phyloP scores from a whole-genome alignment of 305 asterid species.

The Lippia alba region DNA sequence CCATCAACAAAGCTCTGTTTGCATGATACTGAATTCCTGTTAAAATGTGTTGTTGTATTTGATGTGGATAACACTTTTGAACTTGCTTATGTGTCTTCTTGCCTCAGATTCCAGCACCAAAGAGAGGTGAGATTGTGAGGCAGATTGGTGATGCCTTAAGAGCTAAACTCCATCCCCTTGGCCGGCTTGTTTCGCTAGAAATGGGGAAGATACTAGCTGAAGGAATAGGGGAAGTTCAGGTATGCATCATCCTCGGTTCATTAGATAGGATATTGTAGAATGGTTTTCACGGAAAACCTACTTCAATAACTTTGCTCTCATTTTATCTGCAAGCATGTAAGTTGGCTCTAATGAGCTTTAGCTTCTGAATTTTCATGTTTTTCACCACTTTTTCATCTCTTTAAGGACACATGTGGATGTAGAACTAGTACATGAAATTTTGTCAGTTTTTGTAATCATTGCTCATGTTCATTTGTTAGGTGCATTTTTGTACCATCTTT shows the following conservation, averaged over 20 bases:
- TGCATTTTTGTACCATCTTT: constrained; percentile 4
- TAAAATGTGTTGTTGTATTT: constrained; percentile 8
- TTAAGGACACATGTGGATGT: not conserved
- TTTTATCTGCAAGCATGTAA: not conserved
- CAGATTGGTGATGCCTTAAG: constrained; percentile 98
- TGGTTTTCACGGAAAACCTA: constrained; percentile 1
- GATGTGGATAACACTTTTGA: not conserved
- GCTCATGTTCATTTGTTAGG: constrained; percentile 13
- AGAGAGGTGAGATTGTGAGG: constrained; percentile 97
- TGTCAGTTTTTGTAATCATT: not conserved
- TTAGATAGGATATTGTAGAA: not conserved
- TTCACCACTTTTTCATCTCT: not conserved
- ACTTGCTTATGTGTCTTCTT: constrained; percentile 26
- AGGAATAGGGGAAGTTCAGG: constrained; percentile 99
- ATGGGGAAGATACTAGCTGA: constrained; percentile 98
- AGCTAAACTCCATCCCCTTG: constrained; percentile 79
- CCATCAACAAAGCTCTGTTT: not conserved
- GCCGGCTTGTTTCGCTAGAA: constrained; percentile 95
- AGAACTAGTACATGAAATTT: not conserved
- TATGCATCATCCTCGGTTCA: constrained; percentile 30
- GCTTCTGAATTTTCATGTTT: not conserved
- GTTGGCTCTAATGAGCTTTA: not conserved
- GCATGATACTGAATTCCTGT: constrained; percentile 10
- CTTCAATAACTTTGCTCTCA: not conserved
- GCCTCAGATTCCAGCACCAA: constrained; percentile 91